These are phyloP conservation scores for Cryphonectria radicalis DNA, from an alignment of 2,329 filamentous ascomycete genomes.

Conservation along the genomic window DNA sequence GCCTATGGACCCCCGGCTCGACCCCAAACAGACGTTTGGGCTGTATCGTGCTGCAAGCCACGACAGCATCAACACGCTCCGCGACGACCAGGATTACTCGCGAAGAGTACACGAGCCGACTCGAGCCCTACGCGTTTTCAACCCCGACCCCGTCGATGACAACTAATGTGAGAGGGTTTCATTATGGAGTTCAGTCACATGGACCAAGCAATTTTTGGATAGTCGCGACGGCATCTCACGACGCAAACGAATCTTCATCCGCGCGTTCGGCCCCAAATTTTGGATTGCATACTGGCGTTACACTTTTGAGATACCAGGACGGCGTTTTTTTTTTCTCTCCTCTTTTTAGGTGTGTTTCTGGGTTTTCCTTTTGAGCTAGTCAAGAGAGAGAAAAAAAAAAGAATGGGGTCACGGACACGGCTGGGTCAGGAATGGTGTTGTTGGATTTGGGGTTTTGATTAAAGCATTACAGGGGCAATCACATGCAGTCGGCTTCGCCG, in stretches of 20 bases:
- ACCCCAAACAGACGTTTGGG: constrained; percentile 59
- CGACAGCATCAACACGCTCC: constrained; percentile 66
- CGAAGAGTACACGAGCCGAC: constrained; percentile 57
- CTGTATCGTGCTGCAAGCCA: constrained; percentile 61
- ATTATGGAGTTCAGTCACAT: neutral
- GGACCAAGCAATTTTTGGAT: constrained; percentile 6
- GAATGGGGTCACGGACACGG: neutral
- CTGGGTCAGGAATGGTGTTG: constrained; percentile 9
- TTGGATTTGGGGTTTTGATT: constrained; percentile 7
- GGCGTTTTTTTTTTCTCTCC: constrained; percentile 42
- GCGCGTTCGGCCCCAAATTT: constrained; percentile 31
- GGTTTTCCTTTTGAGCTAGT: constrained; percentile 1
- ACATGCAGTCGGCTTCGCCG: constrained; percentile 17
- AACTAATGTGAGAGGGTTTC: constrained; percentile 30
- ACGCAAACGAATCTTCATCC: constrained; percentile 40
- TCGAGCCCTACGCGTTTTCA: constrained; percentile 64
- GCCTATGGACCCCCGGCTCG: constrained; percentile 66
- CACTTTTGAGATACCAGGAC: constrained; percentile 50
- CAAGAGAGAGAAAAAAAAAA: constrained; percentile 8
- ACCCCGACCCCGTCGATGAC: constrained; percentile 58
- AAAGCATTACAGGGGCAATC: constrained; percentile 22
- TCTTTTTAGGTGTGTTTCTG: neutral
- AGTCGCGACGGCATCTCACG: constrained; percentile 34
- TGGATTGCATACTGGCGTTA: constrained; percentile 42
- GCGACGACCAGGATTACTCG: constrained; percentile 69